Conservation (phyloP, 1,284 basidiomycete species). For the Cryptococcus sp. region DNA sequence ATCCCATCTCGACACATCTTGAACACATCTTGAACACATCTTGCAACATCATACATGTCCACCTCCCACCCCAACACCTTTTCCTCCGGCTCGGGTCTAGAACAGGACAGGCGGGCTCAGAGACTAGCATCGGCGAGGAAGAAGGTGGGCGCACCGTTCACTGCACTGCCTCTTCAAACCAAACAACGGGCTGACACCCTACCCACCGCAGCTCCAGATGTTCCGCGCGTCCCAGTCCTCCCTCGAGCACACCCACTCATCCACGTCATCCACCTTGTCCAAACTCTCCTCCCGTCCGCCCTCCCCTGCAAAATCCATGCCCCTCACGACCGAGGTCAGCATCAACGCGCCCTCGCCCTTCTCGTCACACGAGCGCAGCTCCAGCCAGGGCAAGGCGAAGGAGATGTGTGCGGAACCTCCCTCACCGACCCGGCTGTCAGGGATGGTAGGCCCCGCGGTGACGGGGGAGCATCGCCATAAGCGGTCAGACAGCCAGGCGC, state of each 20-base stretch:
- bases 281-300: conserved; percentile 14
- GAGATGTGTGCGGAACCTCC: neutral
- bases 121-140: conserved; percentile 38
- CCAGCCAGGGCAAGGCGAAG: conserved; percentile 17
- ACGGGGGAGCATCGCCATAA: conserved; percentile 8
- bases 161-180: neutral
- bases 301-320: conserved; percentile 9
- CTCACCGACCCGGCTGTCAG: neutral
- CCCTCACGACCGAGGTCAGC: conserved; percentile 22
- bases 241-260: conserved; percentile 8
- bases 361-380: conserved; percentile 6
- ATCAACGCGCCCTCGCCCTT: conserved; percentile 14
- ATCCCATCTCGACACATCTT: neutral
- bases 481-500: conserved; percentile 17
- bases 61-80: neutral
- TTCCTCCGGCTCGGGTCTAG: neutral
- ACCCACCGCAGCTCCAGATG: conserved; percentile 32
- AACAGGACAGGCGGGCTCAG: conserved; percentile 26
- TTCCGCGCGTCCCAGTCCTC: conserved; percentile 39
- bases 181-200: neutral
- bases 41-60: neutral
- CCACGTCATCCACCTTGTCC: too few relatives aligned
- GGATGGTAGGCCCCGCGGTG: neutral
- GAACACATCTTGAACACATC: neutral
- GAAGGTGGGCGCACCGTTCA: conserved; percentile 36